phyloP scores from a whole-genome alignment of 352 stramenopile species.

The Globisporangium viniferum region DNA sequence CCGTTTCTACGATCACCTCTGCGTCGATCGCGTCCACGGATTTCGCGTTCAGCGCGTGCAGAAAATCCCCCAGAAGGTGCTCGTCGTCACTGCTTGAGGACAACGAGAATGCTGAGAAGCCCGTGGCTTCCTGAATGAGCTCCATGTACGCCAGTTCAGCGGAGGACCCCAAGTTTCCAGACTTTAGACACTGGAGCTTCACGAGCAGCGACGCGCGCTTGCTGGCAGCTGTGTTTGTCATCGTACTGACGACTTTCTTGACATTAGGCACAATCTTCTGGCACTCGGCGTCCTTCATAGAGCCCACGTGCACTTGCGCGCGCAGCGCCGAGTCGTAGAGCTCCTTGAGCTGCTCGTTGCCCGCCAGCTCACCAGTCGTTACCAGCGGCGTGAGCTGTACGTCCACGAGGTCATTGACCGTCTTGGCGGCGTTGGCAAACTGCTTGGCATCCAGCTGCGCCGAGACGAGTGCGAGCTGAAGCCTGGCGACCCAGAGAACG shows the following conservation, averaged over 20 bases:
- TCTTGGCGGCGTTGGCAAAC: conserved; percentile 47
- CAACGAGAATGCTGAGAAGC: conserved; percentile 35
- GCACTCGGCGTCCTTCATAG: conserved; percentile 72
- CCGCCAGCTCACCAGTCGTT: conserved; percentile 15
- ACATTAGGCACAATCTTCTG: conserved; percentile 67
- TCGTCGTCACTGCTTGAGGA: conserved; percentile 8
- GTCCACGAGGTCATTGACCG: conserved; percentile 68
- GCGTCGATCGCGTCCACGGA: conserved; percentile 38
- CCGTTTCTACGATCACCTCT: conserved; percentile 57
- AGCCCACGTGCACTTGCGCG: conserved; percentile 67
- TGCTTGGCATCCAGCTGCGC: conserved; percentile 69
- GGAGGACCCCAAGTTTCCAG: conserved; percentile 24
- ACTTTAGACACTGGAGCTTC: conserved; percentile 70
- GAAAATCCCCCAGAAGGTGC: conserved; percentile 16
- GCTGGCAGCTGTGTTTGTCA: conserved; percentile 16
- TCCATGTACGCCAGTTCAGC: conserved; percentile 50
- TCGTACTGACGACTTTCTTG: conserved; percentile 33
- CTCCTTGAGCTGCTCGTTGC: conserved; percentile 22
- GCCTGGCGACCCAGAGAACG: conserved; percentile 52
- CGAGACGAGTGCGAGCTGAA: conserved; percentile 70
- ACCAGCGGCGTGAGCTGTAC: conserved; percentile 45
- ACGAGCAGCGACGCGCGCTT: conserved; percentile 46
- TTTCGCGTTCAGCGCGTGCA: conserved; percentile 27
- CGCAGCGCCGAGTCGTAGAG: conserved; percentile 69
- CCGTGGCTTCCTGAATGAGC: conserved; percentile 59